A percentile compares a stretch with the other conserved stretches of the same genome.
phyloP scores from a whole-genome alignment of 257 asterid genomes.

The Mentha longifolia region DNA sequence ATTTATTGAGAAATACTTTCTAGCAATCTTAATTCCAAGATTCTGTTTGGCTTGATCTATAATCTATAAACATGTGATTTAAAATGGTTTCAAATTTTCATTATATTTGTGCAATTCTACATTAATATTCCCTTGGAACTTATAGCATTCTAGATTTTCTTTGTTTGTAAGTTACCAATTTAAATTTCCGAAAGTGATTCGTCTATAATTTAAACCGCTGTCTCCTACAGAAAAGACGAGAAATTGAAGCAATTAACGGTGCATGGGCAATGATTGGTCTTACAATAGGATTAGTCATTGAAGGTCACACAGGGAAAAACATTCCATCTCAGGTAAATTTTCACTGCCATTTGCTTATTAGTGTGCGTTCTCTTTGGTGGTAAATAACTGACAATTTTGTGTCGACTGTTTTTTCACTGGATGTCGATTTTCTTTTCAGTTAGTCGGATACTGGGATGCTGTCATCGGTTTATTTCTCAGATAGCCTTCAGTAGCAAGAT shows the following conservation, averaged over 20 bases:
- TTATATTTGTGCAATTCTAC: neutral
- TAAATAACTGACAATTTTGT: neutral
- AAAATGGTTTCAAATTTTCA: neutral
- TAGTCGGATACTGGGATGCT: constrained; percentile 77
- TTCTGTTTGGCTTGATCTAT: neutral
- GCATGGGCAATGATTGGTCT: constrained; percentile 99
- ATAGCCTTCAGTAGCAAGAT: constrained; percentile 34
- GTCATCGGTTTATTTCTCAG: constrained; percentile 50
- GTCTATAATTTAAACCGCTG: neutral
- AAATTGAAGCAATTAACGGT: constrained; percentile 90
- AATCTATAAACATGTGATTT: neutral
- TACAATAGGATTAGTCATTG: constrained; percentile 80
- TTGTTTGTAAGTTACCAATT: neutral
- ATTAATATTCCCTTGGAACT: neutral
- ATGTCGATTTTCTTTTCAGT: constrained; percentile 43
- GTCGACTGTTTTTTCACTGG: constrained; percentile 8
- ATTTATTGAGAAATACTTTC: neutral
- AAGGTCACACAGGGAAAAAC: constrained; percentile 77
- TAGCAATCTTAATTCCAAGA: neutral
- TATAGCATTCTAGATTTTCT: neutral
- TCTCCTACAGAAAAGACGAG: constrained; percentile 54
- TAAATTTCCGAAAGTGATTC: neutral
- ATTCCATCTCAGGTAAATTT: constrained; percentile 69
- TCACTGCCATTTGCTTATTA: neutral
- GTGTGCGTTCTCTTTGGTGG: too few species aligned